A percentile compares a stretch with the other conserved stretches of the same genome.
phyloP scores from a whole-genome alignment of 2,329 filamentous ascomycete genomes.

The Scedosporium dehoogii region DNA sequence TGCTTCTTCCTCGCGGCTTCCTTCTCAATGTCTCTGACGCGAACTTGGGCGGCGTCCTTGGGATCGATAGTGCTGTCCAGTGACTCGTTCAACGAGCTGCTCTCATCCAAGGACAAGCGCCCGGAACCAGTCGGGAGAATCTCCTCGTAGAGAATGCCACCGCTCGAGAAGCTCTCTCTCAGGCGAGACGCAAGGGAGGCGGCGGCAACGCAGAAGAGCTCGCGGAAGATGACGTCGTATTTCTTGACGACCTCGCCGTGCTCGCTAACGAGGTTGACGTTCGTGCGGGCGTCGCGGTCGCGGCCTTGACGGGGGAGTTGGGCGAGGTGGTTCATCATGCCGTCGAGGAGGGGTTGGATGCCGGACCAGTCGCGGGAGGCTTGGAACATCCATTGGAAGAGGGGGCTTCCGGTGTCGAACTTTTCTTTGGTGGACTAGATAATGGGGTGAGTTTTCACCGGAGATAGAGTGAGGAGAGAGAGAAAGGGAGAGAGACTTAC shows the following conservation, averaged over 20 bases:
- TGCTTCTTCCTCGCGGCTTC: neutral
- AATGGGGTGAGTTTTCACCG: slow-evolving; percentile 9
- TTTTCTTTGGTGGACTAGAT: slow-evolving; percentile 49
- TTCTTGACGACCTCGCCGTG: slow-evolving; percentile 51
- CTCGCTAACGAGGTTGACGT: slow-evolving; percentile 37
- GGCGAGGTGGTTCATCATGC: slow-evolving; percentile 64
- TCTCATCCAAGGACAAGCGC: neutral
- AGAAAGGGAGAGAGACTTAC: slow-evolving; percentile 22
- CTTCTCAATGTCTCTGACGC: neutral
- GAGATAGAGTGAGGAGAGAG: neutral
- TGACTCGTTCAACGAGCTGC: neutral
- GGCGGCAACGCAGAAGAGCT: slow-evolving; percentile 75
- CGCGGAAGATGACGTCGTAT: slow-evolving; percentile 69
- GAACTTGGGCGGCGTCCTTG: neutral
- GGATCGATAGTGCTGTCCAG: neutral
- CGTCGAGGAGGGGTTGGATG: slow-evolving; percentile 56
- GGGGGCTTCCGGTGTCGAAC: slow-evolving; percentile 65
- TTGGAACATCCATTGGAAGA: slow-evolving; percentile 82
- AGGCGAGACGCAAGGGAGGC: slow-evolving; percentile 61
- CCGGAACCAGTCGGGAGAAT: slow-evolving; percentile 49
- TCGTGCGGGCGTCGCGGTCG: slow-evolving; percentile 25
- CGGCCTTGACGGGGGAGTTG: slow-evolving; percentile 29
- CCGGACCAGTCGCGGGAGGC: slow-evolving; percentile 69
- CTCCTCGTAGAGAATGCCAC: slow-evolving; percentile 67
- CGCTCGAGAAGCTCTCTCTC: slow-evolving; percentile 48